These are phyloP conservation scores for Lagerstroemia speciosa DNA, from an alignment of 345 rosid species.

Conservation along the genomic window DNA sequence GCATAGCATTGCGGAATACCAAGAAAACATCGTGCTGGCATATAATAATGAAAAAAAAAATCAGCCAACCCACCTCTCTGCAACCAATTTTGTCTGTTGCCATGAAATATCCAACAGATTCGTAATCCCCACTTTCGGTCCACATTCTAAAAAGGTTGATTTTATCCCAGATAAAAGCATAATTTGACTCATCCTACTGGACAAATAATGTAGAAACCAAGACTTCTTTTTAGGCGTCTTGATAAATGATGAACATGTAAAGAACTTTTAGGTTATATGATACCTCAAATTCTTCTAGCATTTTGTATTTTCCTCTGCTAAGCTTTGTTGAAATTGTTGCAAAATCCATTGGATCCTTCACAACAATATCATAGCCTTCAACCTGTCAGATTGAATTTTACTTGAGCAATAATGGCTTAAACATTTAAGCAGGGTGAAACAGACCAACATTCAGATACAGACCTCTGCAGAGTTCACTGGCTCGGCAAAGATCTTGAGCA, in stretches of 20 bases:
- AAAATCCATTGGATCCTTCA: slow-evolving; percentile 32
- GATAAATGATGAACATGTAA: too few species aligned
- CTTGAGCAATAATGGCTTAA: not conserved
- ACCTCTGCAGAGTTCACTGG: slow-evolving; percentile 25
- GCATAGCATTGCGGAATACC: slow-evolving; percentile 9
- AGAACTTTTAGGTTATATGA: slow-evolving; percentile 6
- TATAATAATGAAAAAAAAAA: too few species aligned
- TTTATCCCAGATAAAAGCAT: too few species aligned
- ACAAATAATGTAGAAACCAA: too few species aligned
- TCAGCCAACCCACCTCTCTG: too few species aligned
- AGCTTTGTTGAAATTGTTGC: slow-evolving; percentile 21
- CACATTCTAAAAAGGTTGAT: too few species aligned
- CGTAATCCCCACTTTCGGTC: too few species aligned
- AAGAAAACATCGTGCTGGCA: slow-evolving; percentile 5
- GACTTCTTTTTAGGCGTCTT: too few species aligned
- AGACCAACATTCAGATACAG: slow-evolving; percentile 6
- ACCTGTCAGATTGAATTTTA: slow-evolving; percentile 19
- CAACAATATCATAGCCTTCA: slow-evolving; percentile 18
- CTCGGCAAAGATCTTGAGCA: slow-evolving; percentile 14
- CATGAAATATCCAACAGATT: too few species aligned
- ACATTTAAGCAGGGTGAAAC: not conserved
- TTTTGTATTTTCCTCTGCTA: slow-evolving; percentile 15
- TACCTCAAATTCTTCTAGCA: slow-evolving; percentile 25
- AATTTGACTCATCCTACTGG: too few species aligned
- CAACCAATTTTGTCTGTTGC: too few species aligned